Evolutionary conservation across 176 grass and related monocot species (phyloP).

Genomic region (Zoysia pacifica): DNA sequence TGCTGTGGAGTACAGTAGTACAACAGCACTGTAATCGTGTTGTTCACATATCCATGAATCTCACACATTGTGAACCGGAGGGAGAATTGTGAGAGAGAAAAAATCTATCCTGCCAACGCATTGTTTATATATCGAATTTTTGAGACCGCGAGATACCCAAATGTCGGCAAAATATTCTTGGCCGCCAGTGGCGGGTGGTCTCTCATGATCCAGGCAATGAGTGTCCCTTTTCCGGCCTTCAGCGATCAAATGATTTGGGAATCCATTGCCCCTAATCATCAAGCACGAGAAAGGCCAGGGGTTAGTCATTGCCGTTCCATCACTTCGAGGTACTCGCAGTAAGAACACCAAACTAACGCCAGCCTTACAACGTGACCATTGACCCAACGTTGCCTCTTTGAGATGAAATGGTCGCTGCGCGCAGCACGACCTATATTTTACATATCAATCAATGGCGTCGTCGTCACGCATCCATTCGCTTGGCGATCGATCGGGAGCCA

Average conservation of each 20-base stretch:
- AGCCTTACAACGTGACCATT: constrained; percentile 13
- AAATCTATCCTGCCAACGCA: background rate
- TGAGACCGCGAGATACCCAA: background rate
- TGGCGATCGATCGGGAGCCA: too few relatives aligned
- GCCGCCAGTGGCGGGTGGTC: background rate
- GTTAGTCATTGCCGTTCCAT: constrained; percentile 28
- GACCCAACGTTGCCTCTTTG: constrained; percentile 29
- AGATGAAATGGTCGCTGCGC: constrained; percentile 20
- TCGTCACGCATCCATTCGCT: background rate
- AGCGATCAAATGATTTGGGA: constrained; percentile 43
- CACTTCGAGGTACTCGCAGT: background rate
- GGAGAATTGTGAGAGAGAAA: too few relatives aligned
- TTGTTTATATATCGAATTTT: too few relatives aligned
- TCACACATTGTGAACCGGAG: too few relatives aligned
- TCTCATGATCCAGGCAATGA: background rate
- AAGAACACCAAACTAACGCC: background rate
- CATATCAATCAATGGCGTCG: constrained; percentile 13
- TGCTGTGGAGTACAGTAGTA: too few relatives aligned
- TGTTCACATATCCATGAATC: too few relatives aligned
- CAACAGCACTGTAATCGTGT: too few relatives aligned
- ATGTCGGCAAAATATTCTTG: background rate
- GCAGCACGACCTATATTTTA: background rate
- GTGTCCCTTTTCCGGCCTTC: background rate
- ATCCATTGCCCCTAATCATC: constrained; percentile 40
- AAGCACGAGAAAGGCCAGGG: constrained; percentile 32